Percentiles rank a stretch among this genome's conserved stretches.
phyloP scores from a whole-genome alignment of 1,284 basidiomycete species.

The Coniferiporia sulphurascens region DNA sequence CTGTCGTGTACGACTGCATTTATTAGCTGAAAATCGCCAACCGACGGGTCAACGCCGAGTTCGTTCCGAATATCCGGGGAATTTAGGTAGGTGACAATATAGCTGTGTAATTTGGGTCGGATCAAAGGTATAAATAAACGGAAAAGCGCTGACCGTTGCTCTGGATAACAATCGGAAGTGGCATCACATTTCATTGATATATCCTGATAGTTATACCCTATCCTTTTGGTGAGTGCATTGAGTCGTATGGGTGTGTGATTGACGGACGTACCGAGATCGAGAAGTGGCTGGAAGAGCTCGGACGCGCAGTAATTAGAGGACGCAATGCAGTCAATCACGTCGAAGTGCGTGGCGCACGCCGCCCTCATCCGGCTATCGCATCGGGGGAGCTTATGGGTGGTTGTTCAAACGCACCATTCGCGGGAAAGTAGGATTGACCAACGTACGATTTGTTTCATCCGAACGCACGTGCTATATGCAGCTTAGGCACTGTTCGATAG shows the following conservation, averaged over 20 bases:
- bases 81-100: constrained; percentile 51
- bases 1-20: constrained; percentile 35
- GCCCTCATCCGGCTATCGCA: constrained; percentile 44
- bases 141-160: constrained; percentile 34
- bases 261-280: constrained; percentile 23
- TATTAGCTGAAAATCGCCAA: constrained; percentile 49
- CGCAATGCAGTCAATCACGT: constrained; percentile 23
- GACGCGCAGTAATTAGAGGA: constrained; percentile 22
- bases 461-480: constrained; percentile 33
- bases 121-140: neutral
- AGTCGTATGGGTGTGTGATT: neutral
- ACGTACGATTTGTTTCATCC: constrained; percentile 41
- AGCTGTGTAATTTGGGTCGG: constrained; percentile 28
- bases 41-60: constrained; percentile 55
- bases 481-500: neutral
- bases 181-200: constrained; percentile 51
- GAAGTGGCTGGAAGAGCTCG: constrained; percentile 19
- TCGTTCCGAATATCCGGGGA: constrained; percentile 43
- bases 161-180: constrained; percentile 44
- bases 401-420: constrained; percentile 9
- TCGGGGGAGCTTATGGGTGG: constrained; percentile 34
- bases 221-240: constrained; percentile 30
- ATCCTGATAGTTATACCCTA: constrained; percentile 55
- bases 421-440: neutral
- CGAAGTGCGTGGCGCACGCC: constrained; percentile 24